Conservation (phyloP, 148 eudicot species). For the Dysphania ambrosioides region DNA sequence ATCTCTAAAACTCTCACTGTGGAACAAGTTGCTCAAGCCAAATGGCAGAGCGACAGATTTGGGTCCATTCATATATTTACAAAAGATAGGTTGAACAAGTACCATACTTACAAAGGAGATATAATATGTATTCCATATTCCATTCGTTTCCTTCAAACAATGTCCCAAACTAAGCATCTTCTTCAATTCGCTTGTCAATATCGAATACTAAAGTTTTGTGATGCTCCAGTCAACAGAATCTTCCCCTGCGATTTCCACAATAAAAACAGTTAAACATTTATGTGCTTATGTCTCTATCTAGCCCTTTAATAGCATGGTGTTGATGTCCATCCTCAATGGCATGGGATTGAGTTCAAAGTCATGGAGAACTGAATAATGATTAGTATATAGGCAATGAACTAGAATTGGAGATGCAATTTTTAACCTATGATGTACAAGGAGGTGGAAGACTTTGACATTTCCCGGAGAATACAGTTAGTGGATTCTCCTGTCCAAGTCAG, state of each 20-base stretch:
- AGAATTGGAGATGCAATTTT: slow-evolving; percentile 20
- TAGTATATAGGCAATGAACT: slow-evolving; percentile 20
- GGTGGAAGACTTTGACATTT: slow-evolving; percentile 37
- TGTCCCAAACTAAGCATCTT: slow-evolving; percentile 60
- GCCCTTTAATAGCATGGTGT: slow-evolving; percentile 23
- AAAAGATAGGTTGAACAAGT: slow-evolving; percentile 58
- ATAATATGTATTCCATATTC: slow-evolving; percentile 58
- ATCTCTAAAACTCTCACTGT: slow-evolving; percentile 22
- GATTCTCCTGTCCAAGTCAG: slow-evolving; percentile 57
- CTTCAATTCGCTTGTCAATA: slow-evolving; percentile 43
- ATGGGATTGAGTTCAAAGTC: slow-evolving; percentile 5
- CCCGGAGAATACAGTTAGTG: slow-evolving; percentile 44
- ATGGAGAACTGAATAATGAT: slow-evolving; percentile 23
- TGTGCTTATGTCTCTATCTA: slow-evolving; percentile 28
- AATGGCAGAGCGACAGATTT: slow-evolving; percentile 36
- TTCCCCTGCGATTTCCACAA: slow-evolving; percentile 32
- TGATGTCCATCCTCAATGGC: slow-evolving; percentile 16
- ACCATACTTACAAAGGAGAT: slow-evolving; percentile 81
- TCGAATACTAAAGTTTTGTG: slow-evolving; percentile 45
- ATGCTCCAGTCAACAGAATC: slow-evolving; percentile 80
- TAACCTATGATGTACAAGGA: slow-evolving; percentile 16
- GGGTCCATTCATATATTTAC: slow-evolving; percentile 33
- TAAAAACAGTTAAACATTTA: slow-evolving; percentile 24
- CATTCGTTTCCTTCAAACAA: slow-evolving; percentile 65
- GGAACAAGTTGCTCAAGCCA: slow-evolving; percentile 33